Evolutionary conservation across 2,329 filamentous ascomycete species (phyloP), one percentile per base, ranked within the genome.

Genomic region (Colletotrichum sp.): DNA sequence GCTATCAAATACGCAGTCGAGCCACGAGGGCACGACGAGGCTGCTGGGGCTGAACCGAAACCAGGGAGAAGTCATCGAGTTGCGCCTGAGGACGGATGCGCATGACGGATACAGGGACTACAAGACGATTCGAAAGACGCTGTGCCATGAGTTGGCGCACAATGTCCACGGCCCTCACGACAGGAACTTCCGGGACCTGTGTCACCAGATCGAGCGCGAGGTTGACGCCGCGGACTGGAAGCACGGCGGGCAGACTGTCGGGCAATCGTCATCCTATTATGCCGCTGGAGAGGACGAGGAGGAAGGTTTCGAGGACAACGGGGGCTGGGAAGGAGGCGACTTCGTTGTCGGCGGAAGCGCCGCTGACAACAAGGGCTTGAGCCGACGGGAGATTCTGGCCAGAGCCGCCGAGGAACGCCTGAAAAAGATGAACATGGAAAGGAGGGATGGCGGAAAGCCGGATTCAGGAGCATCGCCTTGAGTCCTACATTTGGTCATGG

Each of bases 31-130:
- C 62, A 90, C 89, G n/a, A 93, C 93, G 66, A 90, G 95, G 60
- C 96, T 95, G 2, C 86, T 98, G 0, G 97, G 97, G 0, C 84
- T 98, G 55, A 99, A 99, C 82, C 89, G 95, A 13, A 98, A 98
- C 82, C 85, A 89, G 4, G 97, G 97, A 76, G 94, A 98, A 83
- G 95, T 95, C 2, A 98, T 99, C 72, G 96, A 98, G 88, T 85
- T 99, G 76, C 89, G 97, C 0, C 86, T 99, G 43, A 89, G 97
- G n/a, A 98, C 97, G 2, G 97, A 99, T 85, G 95, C 94, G 4
- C 95, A 97, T 82, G 96, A 98, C 83, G 97, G 97, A 1, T 98
- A 98, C 81, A 88, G 97, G 48, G 95, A 98, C 82, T 99, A 98
- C 86, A 93, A 94, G 80, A 96, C 94, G 0, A 97, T 99, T 65